Percentiles rank a stretch among this genome's conserved stretches.
phyloP scores from a whole-genome alignment of 441 rosid genomes.

The Mallotus japonicus region DNA sequence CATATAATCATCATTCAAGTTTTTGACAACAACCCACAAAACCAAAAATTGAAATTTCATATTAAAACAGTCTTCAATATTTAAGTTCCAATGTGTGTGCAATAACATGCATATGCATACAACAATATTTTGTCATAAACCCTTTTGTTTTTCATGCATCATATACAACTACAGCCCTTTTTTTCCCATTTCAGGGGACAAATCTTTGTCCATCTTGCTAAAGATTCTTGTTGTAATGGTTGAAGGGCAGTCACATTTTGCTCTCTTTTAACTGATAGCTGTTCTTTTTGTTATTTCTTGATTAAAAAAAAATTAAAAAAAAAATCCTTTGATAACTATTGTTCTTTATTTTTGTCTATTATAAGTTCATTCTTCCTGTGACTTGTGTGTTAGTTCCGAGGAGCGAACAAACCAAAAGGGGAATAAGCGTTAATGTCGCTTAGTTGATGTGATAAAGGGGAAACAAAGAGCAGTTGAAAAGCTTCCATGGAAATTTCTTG shows the following conservation, averaged over 20 bases:
- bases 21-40: not conserved
- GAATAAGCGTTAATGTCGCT: conserved; percentile 55
- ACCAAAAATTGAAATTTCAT: too few relatives aligned
- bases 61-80: too few relatives aligned
- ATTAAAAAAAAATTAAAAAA: too few relatives aligned
- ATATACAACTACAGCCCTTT: not conserved
- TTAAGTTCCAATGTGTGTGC: not conserved
- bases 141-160: not conserved
- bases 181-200: conserved; percentile 21
- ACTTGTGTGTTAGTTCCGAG: conserved; percentile 65
- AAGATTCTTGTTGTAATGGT: conserved; percentile 30
- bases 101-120: not conserved
- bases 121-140: not conserved
- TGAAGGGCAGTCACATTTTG: too few relatives aligned
- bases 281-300: conserved; percentile 9
- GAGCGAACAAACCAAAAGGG: conserved; percentile 32
- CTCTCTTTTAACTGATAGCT: not conserved
- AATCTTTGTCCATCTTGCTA: conserved; percentile 24
- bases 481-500: conserved; percentile 61
- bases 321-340: not conserved
- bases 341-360: conserved; percentile 25
- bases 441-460: conserved; percentile 67
- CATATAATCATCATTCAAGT: conserved; percentile 4
- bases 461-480: conserved; percentile 63
- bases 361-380: conserved; percentile 15